Evolutionary conservation across 2,329 filamentous ascomycete species (phyloP), one percentile per base, ranked within the genome.

Genomic region (Botrytis medusae): DNA sequence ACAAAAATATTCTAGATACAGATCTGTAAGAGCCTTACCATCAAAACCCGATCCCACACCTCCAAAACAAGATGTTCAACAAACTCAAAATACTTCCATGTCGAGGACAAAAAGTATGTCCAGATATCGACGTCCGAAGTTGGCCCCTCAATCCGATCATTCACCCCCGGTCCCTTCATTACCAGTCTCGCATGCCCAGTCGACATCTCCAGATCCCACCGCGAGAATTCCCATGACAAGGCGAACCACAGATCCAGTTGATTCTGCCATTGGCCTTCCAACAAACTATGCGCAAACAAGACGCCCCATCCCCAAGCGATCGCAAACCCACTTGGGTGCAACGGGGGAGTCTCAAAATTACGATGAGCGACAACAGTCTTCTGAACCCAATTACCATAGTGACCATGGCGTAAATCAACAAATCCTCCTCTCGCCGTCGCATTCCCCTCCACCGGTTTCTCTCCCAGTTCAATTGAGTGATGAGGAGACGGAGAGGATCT

Each of bases 1-100:
- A 44, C 79, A 81, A 70, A 89, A 87, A 78, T 85, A 88, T 79
- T 87, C 87, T 72, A 85, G 88, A 60, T 90, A 90, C 81, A 84
- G 87, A 76, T 88, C 87, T 44, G 87, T 89, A 72, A 83, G 88
- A 74, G 84, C 84, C 75, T 82, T 82, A 18, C 79, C 74, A 29
- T 46, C 73, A 37, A 75, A 80, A 40, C n/a, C 72, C 10, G 40
- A 73, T 59, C 54, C 62, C 25, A 44, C 65, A 12, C 42, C 40
- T 34, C 20, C 42, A 32, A 69, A 34, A 34, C 75, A 77, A 34
- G 74, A 79, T 61, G 79, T 40, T 8, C 64, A 72, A 44, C 68
- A 44, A 61, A 62, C 0, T 29, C 29, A 65, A 32, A 69, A 22
- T 34, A n/a, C 63, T 20, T 69, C 71, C 25, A 2, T 72, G 10